Percentiles rank a stretch among this genome's conserved stretches.
phyloP scores from a whole-genome alignment of 1,284 basidiomycete species.

The Leccinum angustisporum region DNA sequence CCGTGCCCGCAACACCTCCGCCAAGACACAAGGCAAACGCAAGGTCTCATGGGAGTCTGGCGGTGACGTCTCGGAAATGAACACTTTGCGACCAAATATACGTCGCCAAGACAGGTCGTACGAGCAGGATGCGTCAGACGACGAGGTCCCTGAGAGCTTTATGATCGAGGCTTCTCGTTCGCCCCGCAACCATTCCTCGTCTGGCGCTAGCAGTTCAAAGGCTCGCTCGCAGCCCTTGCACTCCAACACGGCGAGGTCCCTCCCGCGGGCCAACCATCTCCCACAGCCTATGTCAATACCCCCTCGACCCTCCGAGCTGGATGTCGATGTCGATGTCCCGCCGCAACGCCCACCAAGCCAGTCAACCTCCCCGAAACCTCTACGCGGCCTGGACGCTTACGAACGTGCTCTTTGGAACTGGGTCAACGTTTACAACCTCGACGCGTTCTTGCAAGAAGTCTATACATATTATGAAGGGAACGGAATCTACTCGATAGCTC shows the following conservation, averaged over 20 bases:
- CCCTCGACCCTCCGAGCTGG: constrained; percentile 67
- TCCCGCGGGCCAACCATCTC: constrained; percentile 44
- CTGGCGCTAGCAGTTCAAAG: constrained; percentile 30
- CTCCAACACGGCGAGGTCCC: constrained; percentile 44
- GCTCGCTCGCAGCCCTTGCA: constrained; percentile 44
- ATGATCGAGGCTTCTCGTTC: constrained; percentile 65
- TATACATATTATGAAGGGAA: constrained; percentile 97
- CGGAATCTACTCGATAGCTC: constrained; percentile 91
- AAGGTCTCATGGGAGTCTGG: constrained; percentile 52
- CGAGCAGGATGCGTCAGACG: constrained; percentile 66
- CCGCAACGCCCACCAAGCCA: constrained; percentile 23
- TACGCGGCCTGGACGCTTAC: constrained; percentile 77
- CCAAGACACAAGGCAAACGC: constrained; percentile 47
- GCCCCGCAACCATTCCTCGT: constrained; percentile 32
- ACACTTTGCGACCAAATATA: constrained; percentile 62
- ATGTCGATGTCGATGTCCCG: constrained; percentile 38
- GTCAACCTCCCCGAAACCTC: constrained; percentile 43
- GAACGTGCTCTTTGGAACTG: constrained; percentile 96
- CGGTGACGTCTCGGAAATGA: constrained; percentile 52
- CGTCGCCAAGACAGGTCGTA: constrained; percentile 58
- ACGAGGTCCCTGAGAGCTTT: constrained; percentile 79
- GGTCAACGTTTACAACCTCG: constrained; percentile 97
- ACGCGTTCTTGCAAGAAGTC: constrained; percentile 92
- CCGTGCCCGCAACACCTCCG: constrained; percentile 21
- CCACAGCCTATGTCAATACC: constrained; percentile 46